These are phyloP conservation scores for Mycena alexandri DNA, from an alignment of 768 basidiomycete species.

Conservation along the genomic window DNA sequence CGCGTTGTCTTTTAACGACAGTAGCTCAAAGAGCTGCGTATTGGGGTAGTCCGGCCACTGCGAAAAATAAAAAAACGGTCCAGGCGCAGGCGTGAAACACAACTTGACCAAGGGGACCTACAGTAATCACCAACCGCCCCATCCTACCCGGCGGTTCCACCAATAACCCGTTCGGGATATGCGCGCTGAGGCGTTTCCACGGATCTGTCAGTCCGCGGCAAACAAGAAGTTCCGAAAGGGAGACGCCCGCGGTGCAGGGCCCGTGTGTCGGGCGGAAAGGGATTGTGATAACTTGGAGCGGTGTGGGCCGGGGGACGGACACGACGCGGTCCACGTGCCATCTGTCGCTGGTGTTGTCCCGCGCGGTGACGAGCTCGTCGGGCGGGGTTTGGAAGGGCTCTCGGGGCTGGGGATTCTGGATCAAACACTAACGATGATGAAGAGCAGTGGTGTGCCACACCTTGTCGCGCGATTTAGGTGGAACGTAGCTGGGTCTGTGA, in stretches of 20 bases:
- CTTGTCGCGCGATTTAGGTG: not conserved
- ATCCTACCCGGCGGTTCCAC: not conserved
- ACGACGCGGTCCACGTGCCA: not conserved
- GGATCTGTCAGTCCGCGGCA: not conserved
- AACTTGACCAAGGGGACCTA: not conserved
- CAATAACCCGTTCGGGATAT: not conserved
- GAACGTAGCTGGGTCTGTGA: not conserved
- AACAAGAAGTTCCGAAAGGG: not conserved
- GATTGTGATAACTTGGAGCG: not conserved
- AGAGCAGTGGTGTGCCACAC: not conserved
- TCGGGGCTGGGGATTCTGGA: not conserved
- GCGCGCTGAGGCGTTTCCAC: not conserved
- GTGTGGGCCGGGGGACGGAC: not conserved
- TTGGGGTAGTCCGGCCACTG: slow-evolving; percentile 16
- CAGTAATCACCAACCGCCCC: not conserved
- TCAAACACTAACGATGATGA: not conserved
- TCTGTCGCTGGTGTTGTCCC: not conserved
- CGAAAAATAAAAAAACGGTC: not conserved
- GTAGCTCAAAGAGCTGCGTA: not conserved
- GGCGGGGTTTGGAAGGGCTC: not conserved
- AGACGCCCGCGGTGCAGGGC: slow-evolving; percentile 10
- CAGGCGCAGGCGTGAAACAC: not conserved
- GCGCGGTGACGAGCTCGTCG: not conserved
- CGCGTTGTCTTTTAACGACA: not conserved
- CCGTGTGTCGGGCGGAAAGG: not conserved